Conservation (phyloP, 2,329 filamentous ascomycete genomes). For the Colletotrichum sp. region DNA sequence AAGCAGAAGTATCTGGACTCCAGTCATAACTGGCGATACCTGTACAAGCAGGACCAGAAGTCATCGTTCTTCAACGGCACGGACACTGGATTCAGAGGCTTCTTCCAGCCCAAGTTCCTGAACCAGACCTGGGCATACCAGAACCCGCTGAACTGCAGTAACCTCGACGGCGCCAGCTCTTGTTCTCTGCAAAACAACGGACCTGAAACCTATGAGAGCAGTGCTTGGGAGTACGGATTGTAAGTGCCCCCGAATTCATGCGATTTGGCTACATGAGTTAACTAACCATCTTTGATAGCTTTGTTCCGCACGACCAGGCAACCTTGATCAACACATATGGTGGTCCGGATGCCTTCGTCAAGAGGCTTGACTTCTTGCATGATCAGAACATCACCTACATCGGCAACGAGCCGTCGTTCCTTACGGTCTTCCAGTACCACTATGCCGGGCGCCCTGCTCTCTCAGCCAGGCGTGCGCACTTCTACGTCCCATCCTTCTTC, state of each 20-base stretch:
- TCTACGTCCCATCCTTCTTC: conserved; percentile 71
- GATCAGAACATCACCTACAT: conserved; percentile 69
- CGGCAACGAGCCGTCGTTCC: conserved; percentile 66
- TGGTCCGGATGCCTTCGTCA: conserved; percentile 60
- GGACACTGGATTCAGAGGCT: conserved; percentile 71
- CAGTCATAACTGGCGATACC: conserved; percentile 70
- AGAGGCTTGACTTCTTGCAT: conserved; percentile 69
- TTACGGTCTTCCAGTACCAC: conserved; percentile 72
- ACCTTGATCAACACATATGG: conserved; percentile 64
- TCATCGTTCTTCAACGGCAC: conserved; percentile 57
- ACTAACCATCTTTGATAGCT: conserved; percentile 33
- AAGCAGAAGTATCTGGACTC: conserved; percentile 63
- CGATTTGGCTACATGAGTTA: background rate
- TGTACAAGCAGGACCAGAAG: conserved; percentile 65
- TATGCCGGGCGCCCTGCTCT: conserved; percentile 68
- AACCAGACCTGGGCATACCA: conserved; percentile 75
- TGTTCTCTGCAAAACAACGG: conserved; percentile 67
- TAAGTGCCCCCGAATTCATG: conserved; percentile 33
- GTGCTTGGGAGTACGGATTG: conserved; percentile 77
- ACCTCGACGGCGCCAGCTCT: conserved; percentile 55
- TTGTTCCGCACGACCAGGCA: conserved; percentile 59
- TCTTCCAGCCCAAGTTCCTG: conserved; percentile 71
- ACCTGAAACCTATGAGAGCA: conserved; percentile 75
- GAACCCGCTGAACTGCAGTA: conserved; percentile 69
- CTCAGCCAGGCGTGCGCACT: conserved; percentile 60